Percentiles rank a stretch among this genome's conserved stretches.
These are phyloP conservation scores for Diaporthe batatas DNA, from an alignment of 2,329 filamentous ascomycete species.

Conservation along the genomic window DNA sequence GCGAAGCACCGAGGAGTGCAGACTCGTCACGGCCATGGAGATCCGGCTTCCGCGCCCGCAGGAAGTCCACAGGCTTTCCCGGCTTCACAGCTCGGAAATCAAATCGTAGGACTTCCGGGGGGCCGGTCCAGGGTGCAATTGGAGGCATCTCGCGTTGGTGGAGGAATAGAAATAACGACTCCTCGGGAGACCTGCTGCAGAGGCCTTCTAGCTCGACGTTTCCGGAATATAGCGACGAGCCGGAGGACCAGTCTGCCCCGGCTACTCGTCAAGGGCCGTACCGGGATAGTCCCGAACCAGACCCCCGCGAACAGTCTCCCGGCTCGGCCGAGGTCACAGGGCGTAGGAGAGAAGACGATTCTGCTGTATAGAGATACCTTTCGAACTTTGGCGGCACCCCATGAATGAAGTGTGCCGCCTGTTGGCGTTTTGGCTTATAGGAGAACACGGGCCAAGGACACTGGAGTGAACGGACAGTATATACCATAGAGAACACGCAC, in stretches of 20 bases:
- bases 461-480: slow-evolving; percentile 32
- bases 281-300: slow-evolving; percentile 31
- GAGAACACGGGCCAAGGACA: slow-evolving; percentile 22
- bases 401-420: slow-evolving; percentile 20
- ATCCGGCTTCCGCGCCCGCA: slow-evolving; percentile 56
- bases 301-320: background rate
- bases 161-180: slow-evolving; percentile 44
- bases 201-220: slow-evolving; percentile 35
- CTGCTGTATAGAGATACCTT: slow-evolving; percentile 40
- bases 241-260: slow-evolving; percentile 27
- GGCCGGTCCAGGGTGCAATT: slow-evolving; percentile 62
- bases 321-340: slow-evolving; percentile 32
- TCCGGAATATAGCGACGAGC: slow-evolving; percentile 43
- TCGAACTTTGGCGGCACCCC: slow-evolving; percentile 27
- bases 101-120: slow-evolving; percentile 53
- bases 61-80: slow-evolving; percentile 73
- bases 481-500: slow-evolving; percentile 39
- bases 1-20: slow-evolving; percentile 19
- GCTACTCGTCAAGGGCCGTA: slow-evolving; percentile 13
- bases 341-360: slow-evolving; percentile 39
- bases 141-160: slow-evolving; percentile 71
- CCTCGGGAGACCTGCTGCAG: slow-evolving; percentile 28
- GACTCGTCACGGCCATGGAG: slow-evolving; percentile 35
- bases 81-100: slow-evolving; percentile 68
- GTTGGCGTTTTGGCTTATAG: slow-evolving; percentile 34